Percentiles rank a stretch among this genome's conserved stretches.
Conservation (phyloP, 2,329 filamentous ascomycete species). For the Fusarium continuum region DNA sequence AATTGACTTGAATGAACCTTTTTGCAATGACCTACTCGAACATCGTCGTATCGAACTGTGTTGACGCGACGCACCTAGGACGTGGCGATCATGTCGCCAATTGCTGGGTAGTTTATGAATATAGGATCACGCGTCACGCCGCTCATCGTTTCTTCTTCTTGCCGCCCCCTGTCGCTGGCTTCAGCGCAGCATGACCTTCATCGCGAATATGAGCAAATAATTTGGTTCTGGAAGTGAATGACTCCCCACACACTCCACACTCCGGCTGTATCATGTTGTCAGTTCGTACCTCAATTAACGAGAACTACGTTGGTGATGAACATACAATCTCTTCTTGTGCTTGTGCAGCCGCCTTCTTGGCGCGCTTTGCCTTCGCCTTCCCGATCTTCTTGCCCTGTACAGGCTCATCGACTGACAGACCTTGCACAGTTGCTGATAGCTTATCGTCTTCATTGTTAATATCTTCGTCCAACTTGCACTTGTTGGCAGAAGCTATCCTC, state of each 20-base stretch:
- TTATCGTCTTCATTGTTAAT: conserved; percentile 4
- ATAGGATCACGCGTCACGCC: not conserved
- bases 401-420: conserved; percentile 42
- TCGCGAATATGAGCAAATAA: conserved; percentile 79
- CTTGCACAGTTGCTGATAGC: conserved; percentile 24
- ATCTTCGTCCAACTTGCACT: not conserved
- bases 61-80: not conserved
- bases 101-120: not conserved
- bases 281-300: no score
- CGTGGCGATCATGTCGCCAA: not conserved
- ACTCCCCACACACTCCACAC: conserved; percentile 57
- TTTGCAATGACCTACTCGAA: not conserved
- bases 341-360: conserved; percentile 56
- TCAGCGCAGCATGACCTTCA: conserved; percentile 68
- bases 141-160: conserved; percentile 52
- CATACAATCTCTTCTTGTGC: conserved; percentile 50
- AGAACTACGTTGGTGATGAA: conserved; percentile 11
- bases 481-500: conserved; percentile 46
- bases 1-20: conserved; percentile 20
- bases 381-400: conserved; percentile 54
- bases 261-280: conserved; percentile 45
- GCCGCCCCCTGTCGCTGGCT: conserved; percentile 22
- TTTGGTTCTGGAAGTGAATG: conserved; percentile 70
- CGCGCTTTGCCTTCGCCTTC: conserved; percentile 61
- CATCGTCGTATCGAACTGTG: not conserved